Evolutionary conservation across 2,329 filamentous ascomycete genomes (phyloP), one percentile per base, ranked within the genome.

Genomic region (Bipolaris gigantea): DNA sequence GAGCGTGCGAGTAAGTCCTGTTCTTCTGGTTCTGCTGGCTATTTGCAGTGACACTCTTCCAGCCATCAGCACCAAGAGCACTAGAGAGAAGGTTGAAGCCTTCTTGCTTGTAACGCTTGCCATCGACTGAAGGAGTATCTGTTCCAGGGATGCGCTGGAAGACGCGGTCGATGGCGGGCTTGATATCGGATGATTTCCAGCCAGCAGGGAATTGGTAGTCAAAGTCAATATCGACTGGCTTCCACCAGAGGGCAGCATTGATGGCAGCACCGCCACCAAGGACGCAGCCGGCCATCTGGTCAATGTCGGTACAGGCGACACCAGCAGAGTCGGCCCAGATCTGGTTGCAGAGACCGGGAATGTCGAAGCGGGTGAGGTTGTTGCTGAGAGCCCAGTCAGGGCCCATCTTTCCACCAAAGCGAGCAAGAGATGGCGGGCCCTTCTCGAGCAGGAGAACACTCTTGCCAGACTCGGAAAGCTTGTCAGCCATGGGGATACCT

Each of bases 111-210:
- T 90, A 90, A 23, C 83, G 78, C 67, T 85, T 79, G 42, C 85
- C 85, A 64, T 92, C 87, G 62, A 78, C 76, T 0, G 87, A 90
- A 0, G 89, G 87, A 40, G 77, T 76, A 41, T 83, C 83, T 0
- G 86, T 90, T 30, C 87, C 88, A 0, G 87, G 87, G 57, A 90
- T 90, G n/a, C 87, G 82, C 33, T 78, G 75, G 69, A 90, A 91
- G 6, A 87, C 83, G 38, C 84, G 81, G 25, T 81, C 74, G 5
- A 85, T 83, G 1, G 88, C 83, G 21, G 76, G 69, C 55, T 76
- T 75, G 68, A 90, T 81, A 61, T 90, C 86, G 5, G 75, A 69
- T 16, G 84, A 80, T 72, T 88, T 85, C 89, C 89, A 92, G 27
- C 88, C 88, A 1, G 75, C 60, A 0, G 89, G 89, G 76, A 89